Evolutionary conservation across 176 grass and related monocot genomes (phyloP), one percentile per base, ranked within the genome.

Genomic region (Hsuehochloa calcarea): DNA sequence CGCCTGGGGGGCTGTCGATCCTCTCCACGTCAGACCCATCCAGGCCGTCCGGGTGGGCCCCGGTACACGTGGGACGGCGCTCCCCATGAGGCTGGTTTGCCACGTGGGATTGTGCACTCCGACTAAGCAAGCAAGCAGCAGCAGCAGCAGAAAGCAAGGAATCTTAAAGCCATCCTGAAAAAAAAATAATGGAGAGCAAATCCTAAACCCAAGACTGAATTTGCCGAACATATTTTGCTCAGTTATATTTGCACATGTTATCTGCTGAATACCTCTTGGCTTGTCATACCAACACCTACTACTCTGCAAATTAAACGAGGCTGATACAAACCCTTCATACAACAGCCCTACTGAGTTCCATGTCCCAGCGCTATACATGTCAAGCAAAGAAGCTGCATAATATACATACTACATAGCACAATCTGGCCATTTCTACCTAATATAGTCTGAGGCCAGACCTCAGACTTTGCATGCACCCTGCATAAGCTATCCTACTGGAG

Each of bases 1-100:
- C 70, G 19, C 71, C 37, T 13, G 0, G 13, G 0, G 5, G 14
- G 5, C 85, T 52, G 77, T 79, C 44, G 49, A 88, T 85, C 13
- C 1, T 9, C 16, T 9, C 84, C 84, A 92, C 84, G 84, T 84
- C 45, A 54, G 81, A 87, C 1, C 22, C 15, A 88, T 88, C 89
- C 69, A 3, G 54, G 44, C 44, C 85, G 69, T 84, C 19, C 35
- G 1, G 0, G 84, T 74, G 89, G 88, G 66, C 40, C 79, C 73
- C 4, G 4, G 8, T 20, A 83, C 84, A 86, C 72, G 84, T 78
- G 84, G 74, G 79, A 65, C 83, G 88, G 83, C 34, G 62, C 12
- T 35, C 22, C 41, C 8, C 86, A 10, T 37, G 34, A 43, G 72
- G 22, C 54, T 31, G 62, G 76, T 74, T 55, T 76, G 52, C 52